Evolutionary conservation across 2,329 filamentous ascomycete species (phyloP), one percentile per base, ranked within the genome.

Genomic region (Pseudogymnoascus sp.): DNA sequence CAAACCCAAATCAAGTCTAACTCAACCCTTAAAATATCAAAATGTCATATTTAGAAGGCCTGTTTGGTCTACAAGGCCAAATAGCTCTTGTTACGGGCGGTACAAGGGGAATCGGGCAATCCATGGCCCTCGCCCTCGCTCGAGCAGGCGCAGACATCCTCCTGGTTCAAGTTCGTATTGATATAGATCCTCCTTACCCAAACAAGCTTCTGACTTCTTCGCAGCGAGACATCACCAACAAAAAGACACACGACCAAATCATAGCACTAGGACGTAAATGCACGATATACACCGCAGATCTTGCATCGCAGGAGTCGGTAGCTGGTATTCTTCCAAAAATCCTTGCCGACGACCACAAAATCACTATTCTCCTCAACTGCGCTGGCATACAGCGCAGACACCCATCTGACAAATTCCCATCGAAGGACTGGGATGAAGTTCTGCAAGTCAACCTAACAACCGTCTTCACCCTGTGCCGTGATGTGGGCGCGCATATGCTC

Each of bases 381-480:
- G 92, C 90, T 16, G 92, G 92, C 25, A 93, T 96, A 73, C 92
- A 96, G 76, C 83, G 86, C 67, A 83, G 92, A n/a, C 89, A 95
- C 75, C 85, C 90, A 0, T 86, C 88, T 54, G 85, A 92, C 69
- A 76, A 83, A 65, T 96, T 96, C 73, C 90, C 90, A 0, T 85
- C 89, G 72, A 77, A 79, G 51, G 90, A 95, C 78, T 96, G 91
- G 83, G 83, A 89, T 73, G 85, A 89, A 71, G 84, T 96, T 28
- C 79, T 96, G 41, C 90, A 96, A 79, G 89, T 96, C 61, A 97
- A 97, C 77, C 84, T 96, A 48, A 89, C 84, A 72, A 83, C 89
- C 45, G 90, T 95, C 63, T 96, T 96, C 78, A 85, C 85, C 0
- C 81, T 96, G 63, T 84, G 85, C 77, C 86, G 91, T 66, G 90